Percentiles rank a stretch among this genome's conserved stretches.
phyloP scores from a whole-genome alignment of 345 rosid species.

The Populus ilicifolia region DNA sequence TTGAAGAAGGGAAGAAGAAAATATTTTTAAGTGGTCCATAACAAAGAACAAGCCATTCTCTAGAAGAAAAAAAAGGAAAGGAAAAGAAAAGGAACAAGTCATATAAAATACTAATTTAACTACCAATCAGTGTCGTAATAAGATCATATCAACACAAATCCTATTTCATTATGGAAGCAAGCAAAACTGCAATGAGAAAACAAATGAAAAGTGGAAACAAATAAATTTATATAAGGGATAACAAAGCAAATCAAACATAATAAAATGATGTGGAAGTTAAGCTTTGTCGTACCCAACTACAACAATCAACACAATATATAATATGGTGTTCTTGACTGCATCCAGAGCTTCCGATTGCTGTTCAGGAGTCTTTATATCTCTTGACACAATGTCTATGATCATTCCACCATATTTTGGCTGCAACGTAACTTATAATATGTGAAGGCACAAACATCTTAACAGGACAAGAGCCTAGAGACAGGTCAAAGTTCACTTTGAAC shows the following conservation, averaged over 20 bases:
- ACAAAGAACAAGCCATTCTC: no score
- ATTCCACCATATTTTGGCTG: constrained; percentile 49
- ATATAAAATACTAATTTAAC: no score
- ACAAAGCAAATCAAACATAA: background rate
- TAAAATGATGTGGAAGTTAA: background rate
- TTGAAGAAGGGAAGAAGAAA: no score
- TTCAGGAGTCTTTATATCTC: constrained; percentile 33
- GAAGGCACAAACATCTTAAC: no score
- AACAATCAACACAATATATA: constrained; percentile 36
- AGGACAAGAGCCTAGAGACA: no score
- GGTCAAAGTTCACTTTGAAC: no score
- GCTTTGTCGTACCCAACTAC: constrained; percentile 34
- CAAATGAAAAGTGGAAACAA: no score
- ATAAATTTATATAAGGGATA: background rate
- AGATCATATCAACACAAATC: no score
- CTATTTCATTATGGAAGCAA: background rate
- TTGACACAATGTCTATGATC: constrained; percentile 47
- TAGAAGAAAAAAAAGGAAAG: no score
- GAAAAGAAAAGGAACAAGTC: no score
- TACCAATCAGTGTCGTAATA: no score
- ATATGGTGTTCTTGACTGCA: constrained; percentile 41
- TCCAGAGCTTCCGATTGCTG: constrained; percentile 38
- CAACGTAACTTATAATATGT: constrained; percentile 4
- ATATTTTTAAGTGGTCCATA: no score
- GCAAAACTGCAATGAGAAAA: background rate